phyloP scores from a whole-genome alignment of 805 yeast species.

The Suhomyces faveliae region DNA sequence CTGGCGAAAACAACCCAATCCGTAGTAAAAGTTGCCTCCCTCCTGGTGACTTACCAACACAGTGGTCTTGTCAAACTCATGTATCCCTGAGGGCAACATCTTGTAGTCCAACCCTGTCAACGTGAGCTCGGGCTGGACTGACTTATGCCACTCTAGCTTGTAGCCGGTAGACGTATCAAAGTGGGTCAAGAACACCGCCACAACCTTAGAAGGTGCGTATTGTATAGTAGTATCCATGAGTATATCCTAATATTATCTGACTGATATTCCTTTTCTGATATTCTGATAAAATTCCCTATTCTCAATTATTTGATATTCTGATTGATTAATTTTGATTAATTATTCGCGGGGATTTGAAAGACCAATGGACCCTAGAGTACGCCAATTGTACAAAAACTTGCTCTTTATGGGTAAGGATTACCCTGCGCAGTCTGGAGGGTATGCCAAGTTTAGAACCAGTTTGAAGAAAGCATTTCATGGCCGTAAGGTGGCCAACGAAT shows the following conservation, averaged over 20 bases:
- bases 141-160: constrained; percentile 35
- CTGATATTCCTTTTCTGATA: no score
- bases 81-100: constrained; percentile 42
- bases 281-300: no score
- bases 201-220: constrained; percentile 24
- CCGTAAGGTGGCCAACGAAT: constrained; percentile 14
- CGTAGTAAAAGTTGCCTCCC: constrained; percentile 28
- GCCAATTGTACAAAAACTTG: constrained; percentile 24
- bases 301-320: no score
- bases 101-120: constrained; percentile 39
- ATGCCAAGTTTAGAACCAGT: constrained; percentile 18
- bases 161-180: constrained; percentile 39
- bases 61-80: constrained; percentile 29
- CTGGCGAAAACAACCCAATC: constrained; percentile 35
- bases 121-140: constrained; percentile 14
- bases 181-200: constrained; percentile 33
- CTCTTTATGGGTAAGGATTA: constrained; percentile 36
- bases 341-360: neutral
- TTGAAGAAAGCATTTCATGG: constrained; percentile 21
- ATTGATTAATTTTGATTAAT: no score
- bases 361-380: constrained; percentile 24
- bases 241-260: no score
- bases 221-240: no score
- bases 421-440: constrained; percentile 33
- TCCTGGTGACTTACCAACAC: constrained; percentile 30